Evolutionary conservation across 2,329 filamentous ascomycete genomes (phyloP), one percentile per base, ranked within the genome.

Genomic region (Epichloe sp.): DNA sequence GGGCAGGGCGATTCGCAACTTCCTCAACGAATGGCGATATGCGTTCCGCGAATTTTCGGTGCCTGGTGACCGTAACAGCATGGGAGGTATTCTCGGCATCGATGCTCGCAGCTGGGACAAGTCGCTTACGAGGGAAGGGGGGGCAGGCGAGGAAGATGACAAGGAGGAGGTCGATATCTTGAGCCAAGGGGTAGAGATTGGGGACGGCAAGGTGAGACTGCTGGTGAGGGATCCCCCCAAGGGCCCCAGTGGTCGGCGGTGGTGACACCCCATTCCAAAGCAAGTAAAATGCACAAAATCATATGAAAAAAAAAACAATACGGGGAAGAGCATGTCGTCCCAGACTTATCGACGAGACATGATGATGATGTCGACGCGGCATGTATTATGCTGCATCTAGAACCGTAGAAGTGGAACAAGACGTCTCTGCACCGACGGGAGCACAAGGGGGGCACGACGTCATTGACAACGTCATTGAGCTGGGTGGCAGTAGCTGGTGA

Each of bases 21-120:
- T 94, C 71, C 73, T 98, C 51, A 94, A 91, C 63, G 91, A 97
- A 65, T 95, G 90, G 89, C 82, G 88, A 55, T 98, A 96, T 64
- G 86, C 88, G 0, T 98, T 91, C 69, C 85, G 91, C 50, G 93
- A 98, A 68, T 98, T 98, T 68, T 93, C 86, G 38, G 90, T 96
- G 10, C 89, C 90, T 2, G 91, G 91, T n/a, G 93, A 97, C 67
- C 80, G 88, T 51, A 84, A 83, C 65, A 83, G 77, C 63, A 82
- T 84, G 70, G 90, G 89, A 53, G 91, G 93, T 43, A 85, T 85
- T 53, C 65, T 85, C 53, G 82, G 82, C 7, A 79, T 85, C 53
- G 81, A 85, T 62, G 79, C 80, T 37, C 71, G 79, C 55, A 84
- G 80, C 63, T 85, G 78, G 72, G 82, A 85, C 65, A 82, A 77